Evolutionary conservation across 1,284 basidiomycete genomes (phyloP), one percentile per base, ranked within the genome.

Genomic region (Lentinula novae-zelandiae): DNA sequence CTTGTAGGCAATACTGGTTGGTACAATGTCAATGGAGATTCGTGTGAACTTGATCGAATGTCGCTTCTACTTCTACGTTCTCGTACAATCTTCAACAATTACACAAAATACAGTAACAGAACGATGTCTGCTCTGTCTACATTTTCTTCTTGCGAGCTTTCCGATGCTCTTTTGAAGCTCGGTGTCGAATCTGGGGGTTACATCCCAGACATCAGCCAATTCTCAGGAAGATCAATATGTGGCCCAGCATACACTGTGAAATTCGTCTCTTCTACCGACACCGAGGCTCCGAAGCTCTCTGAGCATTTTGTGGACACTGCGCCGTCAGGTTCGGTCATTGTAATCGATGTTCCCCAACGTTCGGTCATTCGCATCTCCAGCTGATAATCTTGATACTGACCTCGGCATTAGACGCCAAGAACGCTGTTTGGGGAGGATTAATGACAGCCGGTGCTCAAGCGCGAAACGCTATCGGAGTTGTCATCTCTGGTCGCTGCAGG

Each of bases 231-330:
- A 70, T 72, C 40, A 48, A 72, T 88, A 62, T 83, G 89, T 64
- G 93, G 90, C 0, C 91, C 90, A 12, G 95, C 93, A 0, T 97
- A 93, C 70, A 98, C 96, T 1, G 95, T 98, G 56, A 82, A 89
- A 76, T 94, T 97, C 87, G 93, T 95, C 3, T 73, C 79, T 3
- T 77, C 80, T 1, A 80, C 80, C 0, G 83, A 94, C 68, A 79
- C 73, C 22, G 70, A 76, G 12, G 82, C 92, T 2, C 89, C 93
- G 0, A 91, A 82, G 69, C 79, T 88, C 0, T 74, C 82, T 0
- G 74, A 81, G 39, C 95, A 97, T 71, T 96, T 94, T 70, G 92
- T 96, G 10, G 95, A 98, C 73, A 87, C 86, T 15, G 86, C 86
- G 3, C 82, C 89, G 7, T 69, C 78, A 13, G 85, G 83, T 1